These are phyloP conservation scores for Epichloe sibirici DNA, from an alignment of 2,329 filamentous ascomycete genomes.

Conservation along the genomic window DNA sequence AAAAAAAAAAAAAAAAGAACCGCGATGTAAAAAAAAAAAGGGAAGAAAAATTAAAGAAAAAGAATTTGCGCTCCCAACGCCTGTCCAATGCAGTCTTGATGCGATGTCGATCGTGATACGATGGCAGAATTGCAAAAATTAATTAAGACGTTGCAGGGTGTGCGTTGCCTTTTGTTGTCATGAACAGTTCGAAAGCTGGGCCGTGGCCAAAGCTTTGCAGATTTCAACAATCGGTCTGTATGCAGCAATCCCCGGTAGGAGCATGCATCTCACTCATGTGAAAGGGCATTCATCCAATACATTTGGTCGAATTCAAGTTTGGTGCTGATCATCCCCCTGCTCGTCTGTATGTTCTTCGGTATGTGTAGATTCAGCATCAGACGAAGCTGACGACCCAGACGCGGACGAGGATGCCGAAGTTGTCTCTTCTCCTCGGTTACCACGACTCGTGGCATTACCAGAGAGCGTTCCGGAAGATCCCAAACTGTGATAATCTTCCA, in stretches of 20 bases:
- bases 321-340: not conserved
- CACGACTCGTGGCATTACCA: slow-evolving; percentile 21
- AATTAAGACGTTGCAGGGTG: not conserved
- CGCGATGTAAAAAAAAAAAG: not conserved
- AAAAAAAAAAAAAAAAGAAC: not conserved
- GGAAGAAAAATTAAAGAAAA: not conserved
- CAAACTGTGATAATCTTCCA: slow-evolving; percentile 34
- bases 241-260: not conserved
- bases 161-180: not conserved
- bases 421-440: slow-evolving; percentile 20
- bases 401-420: slow-evolving; percentile 13
- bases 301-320: not conserved
- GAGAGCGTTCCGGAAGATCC: slow-evolving; percentile 31
- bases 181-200: not conserved
- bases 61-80: slow-evolving; percentile 3
- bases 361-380: slow-evolving; percentile 26
- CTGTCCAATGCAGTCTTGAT: slow-evolving; percentile 6
- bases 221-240: not conserved
- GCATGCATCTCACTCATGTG: not conserved
- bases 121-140: not conserved
- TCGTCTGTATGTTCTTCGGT: slow-evolving; percentile 9
- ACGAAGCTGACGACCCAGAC: slow-evolving; percentile 18
- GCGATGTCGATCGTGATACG: not conserved
- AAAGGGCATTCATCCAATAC: not conserved
- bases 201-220: slow-evolving; percentile 3